Evolutionary conservation across 164 flowering plant genomes (phyloP).

Genomic region (Tinospora cordifolia): DNA sequence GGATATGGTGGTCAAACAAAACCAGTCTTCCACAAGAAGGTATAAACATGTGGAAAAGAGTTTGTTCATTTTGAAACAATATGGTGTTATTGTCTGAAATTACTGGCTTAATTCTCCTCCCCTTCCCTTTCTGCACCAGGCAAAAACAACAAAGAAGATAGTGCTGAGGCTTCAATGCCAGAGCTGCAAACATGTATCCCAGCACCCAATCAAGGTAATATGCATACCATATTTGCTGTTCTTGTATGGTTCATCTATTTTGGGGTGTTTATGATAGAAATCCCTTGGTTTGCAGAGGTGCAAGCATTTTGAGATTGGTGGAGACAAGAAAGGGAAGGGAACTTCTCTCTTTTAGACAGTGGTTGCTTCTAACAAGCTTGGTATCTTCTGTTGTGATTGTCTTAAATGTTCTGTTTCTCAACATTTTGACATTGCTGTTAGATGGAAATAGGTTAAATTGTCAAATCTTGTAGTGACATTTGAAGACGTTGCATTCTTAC

Average conservation of each 20-base stretch:
- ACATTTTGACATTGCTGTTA: neutral
- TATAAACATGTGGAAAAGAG: neutral
- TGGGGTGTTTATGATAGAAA: neutral
- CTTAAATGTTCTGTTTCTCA: neutral
- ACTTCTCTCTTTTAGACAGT: slow-evolving; percentile 15
- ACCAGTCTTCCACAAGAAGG: slow-evolving; percentile 19
- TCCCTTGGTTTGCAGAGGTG: slow-evolving; percentile 7
- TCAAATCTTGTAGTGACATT: neutral
- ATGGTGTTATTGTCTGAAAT: neutral
- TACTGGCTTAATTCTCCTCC: neutral
- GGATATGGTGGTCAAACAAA: slow-evolving; percentile 17
- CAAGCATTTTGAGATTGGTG: slow-evolving; percentile 20
- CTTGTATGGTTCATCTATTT: neutral
- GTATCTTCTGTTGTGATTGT: neutral
- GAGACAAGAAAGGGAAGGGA: slow-evolving; percentile 17
- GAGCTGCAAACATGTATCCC: slow-evolving; percentile 17
- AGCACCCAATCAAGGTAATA: slow-evolving; percentile 14
- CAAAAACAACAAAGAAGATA: slow-evolving; percentile 16
- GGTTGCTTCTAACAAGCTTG: neutral
- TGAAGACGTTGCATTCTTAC: neutral
- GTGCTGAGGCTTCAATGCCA: slow-evolving; percentile 18
- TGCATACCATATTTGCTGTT: neutral
- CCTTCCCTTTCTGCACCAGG: neutral
- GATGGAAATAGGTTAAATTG: neutral
- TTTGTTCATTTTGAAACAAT: neutral